These are phyloP conservation scores for Bryoglossum gracile DNA, from an alignment of 495 filamentous ascomycete genomes.

Conservation along the genomic window DNA sequence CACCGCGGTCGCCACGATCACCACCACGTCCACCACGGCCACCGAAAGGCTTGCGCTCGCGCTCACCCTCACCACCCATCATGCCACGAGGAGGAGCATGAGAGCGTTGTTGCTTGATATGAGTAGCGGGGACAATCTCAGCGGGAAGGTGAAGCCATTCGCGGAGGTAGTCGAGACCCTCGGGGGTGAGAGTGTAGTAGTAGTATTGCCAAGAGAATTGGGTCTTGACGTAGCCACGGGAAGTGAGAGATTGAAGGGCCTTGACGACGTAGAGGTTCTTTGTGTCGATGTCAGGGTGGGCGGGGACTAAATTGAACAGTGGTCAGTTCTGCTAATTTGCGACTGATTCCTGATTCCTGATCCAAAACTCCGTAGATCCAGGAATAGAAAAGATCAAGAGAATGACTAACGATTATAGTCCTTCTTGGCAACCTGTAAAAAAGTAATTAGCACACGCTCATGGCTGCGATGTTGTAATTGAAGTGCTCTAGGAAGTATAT, in stretches of 20 bases:
- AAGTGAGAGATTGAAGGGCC: slow-evolving; percentile 94
- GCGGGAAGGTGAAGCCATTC: slow-evolving; percentile 99
- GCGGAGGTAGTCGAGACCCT: slow-evolving; percentile 99
- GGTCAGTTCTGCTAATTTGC: too few species aligned
- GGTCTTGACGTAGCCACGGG: slow-evolving; percentile 97
- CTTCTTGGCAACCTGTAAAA: slow-evolving; percentile 99
- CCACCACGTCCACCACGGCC: slow-evolving; percentile 54
- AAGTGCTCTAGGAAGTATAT: too few species aligned
- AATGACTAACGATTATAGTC: slow-evolving; percentile 96
- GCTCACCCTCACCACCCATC: slow-evolving; percentile 76
- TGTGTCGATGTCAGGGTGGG: slow-evolving; percentile 92
- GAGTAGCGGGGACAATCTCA: slow-evolving; percentile 97
- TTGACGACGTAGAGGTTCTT: slow-evolving; percentile 99
- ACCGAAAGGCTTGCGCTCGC: slow-evolving; percentile 60
- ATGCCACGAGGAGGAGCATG: slow-evolving; percentile 97
- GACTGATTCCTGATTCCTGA: too few species aligned
- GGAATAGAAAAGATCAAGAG: too few species aligned
- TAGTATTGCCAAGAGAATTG: slow-evolving; percentile 99
- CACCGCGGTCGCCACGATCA: slow-evolving; percentile 62
- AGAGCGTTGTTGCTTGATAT: slow-evolving; percentile 99
- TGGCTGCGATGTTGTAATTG: too few species aligned
- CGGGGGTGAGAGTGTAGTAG: slow-evolving; percentile 99
- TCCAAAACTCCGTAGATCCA: too few species aligned
- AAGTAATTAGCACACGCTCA: too few species aligned
- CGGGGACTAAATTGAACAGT: too few species aligned